Evolutionary conservation across 2,329 filamentous ascomycete species (phyloP), one percentile per base, ranked within the genome.

Genomic region (Ascochyta fabae): DNA sequence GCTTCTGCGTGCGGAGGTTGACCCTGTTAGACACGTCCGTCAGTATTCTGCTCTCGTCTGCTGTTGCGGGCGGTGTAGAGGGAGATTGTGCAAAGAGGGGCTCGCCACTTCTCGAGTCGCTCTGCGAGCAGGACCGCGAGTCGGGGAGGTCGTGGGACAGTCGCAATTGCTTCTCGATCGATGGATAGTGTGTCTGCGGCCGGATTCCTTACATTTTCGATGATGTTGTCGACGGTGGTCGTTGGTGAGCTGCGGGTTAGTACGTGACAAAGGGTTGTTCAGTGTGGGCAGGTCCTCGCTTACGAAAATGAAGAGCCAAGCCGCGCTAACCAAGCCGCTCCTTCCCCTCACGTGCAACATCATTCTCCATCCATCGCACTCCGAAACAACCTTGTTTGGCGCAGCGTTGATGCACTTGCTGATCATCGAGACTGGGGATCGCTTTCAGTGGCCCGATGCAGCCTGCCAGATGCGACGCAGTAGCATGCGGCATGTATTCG

Each of bases 1-100:
- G 94, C 90, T 99, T 99, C 89, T 99, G 96, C 83, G 95, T 98
- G 83, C 89, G 90, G 84, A 99, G 90, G 83, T 98, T 98, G 90
- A 96, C 93, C 95, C 95, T 99, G 80, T 57, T 39, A 63, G 60
- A 61, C 58, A 72, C 49, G 43, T 59, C 49, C 55, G 69, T 75
- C 66, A 76, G 73, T 59, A 62, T 59, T 64, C 45, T 56, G 57
- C 51, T 63, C 58, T 60, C 53, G 60, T 48, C 54, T 54, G 56
- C 54, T 52, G 36, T 56, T 59, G 58, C 65, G 54, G 49, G 54
- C 54, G 64, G 61, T 45, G 61, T 62, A 46, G 49, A 49, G 53
- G 55, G 59, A 48, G 48, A 52, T 48, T 64, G 57, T 62, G 62
- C 57, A 65, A 70, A 67, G 71, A 73, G 71, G 73, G 72, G 72